phyloP scores from a whole-genome alignment of 208 protist genomes.

The Ichthyophonus hoferi region DNA sequence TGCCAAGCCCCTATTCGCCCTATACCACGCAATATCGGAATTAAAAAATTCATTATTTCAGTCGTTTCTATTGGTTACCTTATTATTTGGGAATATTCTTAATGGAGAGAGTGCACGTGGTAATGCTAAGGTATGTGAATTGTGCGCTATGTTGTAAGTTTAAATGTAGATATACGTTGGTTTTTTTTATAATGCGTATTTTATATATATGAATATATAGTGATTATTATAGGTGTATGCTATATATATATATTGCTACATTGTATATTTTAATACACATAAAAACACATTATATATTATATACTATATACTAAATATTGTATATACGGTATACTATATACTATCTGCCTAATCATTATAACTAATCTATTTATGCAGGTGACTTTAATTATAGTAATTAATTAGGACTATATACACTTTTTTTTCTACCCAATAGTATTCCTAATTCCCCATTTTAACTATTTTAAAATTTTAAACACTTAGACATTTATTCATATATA shows the following conservation, averaged over 20 bases:
- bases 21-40: neutral
- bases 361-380: too few relatives aligned
- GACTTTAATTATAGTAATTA: too few relatives aligned
- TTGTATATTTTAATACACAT: too few relatives aligned
- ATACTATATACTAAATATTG: too few relatives aligned
- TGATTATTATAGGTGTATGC: neutral
- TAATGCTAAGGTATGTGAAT: neutral
- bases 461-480: too few relatives aligned
- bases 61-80: neutral
- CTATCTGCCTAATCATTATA: too few relatives aligned
- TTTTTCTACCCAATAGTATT: too few relatives aligned
- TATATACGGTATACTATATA: too few relatives aligned
- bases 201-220: neutral
- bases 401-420: too few relatives aligned
- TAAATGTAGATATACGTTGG: neutral
- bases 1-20: neutral
- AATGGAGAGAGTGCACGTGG: neutral
- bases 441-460: too few relatives aligned
- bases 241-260: neutral
- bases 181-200: neutral
- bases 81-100: neutral
- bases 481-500: too few relatives aligned
- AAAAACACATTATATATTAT: too few relatives aligned
- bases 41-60: neutral
- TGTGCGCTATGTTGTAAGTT: neutral